Percentiles rank a stretch among this genome's conserved stretches.
phyloP scores from a whole-genome alignment of 2,329 filamentous ascomycete species.

The Parafenestella ontariensis region DNA sequence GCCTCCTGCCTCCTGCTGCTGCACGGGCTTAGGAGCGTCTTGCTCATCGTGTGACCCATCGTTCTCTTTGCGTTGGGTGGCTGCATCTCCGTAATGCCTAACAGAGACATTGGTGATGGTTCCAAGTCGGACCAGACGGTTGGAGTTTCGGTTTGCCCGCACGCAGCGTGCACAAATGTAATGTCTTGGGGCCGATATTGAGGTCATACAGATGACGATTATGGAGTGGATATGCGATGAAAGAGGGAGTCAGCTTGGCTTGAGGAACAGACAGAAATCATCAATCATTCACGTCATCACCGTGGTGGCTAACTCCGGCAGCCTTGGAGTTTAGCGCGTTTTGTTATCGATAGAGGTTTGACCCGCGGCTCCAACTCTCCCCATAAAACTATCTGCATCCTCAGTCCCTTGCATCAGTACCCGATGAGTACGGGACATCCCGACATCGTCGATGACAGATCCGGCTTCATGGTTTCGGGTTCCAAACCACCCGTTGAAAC shows the following conservation, averaged over 20 bases:
- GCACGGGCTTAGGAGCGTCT: no score
- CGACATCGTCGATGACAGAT: not conserved
- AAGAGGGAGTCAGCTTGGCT: not conserved
- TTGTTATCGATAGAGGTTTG: conserved; percentile 11
- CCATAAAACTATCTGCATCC: no score
- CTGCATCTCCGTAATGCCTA: conserved; percentile 32
- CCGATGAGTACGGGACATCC: not conserved
- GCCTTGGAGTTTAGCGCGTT: conserved; percentile 3
- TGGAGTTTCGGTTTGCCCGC: conserved; percentile 39
- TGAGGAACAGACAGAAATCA: not conserved
- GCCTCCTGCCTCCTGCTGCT: not conserved
- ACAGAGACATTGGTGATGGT: conserved; percentile 11
- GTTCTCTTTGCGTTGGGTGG: conserved; percentile 23
- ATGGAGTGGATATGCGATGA: not conserved
- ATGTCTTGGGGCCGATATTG: conserved; percentile 21
- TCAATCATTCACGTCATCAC: conserved; percentile 17
- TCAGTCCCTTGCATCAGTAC: not conserved
- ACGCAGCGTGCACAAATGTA: conserved; percentile 51
- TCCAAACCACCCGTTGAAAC: not conserved
- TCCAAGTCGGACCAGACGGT: conserved; percentile 12
- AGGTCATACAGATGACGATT: conserved; percentile 37
- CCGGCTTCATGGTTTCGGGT: not conserved
- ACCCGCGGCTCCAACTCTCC: no score
- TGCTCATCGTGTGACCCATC: no score
- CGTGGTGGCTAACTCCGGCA: conserved; percentile 7